Evolutionary conservation across 257 asterid genomes (phyloP), one percentile per base, ranked within the genome.

Genomic region (Capsicum pubescens): DNA sequence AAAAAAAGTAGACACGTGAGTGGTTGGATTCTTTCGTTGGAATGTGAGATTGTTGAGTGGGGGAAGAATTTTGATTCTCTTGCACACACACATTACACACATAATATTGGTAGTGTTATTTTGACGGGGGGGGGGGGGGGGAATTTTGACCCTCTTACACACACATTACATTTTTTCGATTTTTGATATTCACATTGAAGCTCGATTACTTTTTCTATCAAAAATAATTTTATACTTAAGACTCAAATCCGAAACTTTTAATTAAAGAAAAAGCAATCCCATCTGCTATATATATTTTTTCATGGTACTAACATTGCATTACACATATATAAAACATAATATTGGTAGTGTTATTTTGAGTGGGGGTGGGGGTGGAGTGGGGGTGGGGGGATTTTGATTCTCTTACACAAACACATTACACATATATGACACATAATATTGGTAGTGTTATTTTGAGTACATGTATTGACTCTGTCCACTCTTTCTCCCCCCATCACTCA

Each of bases 381-480:
- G 86, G 15, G 35, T 26, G 32, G 32, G 82, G 83, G 86, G 84
- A 86, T 83, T 74, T 87, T 79, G 64, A 46, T 71, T 71, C 39
- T 67, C 77, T 87, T 19, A 9, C 42, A 3, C 42, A 39, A 2
- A 39, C 42, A 39, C 42, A 39, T 39, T 39, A 39, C 42, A 39
- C 8, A 10, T 26, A 26, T 26, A 26, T 26, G 32, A 26, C 32
- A 26, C 1, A 54, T 13, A 14, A 55, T 26, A 67, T 19, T 19
- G 59, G n/a, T 11, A 9, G 17, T 48, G 84, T 60, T 83, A 50
- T 80, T 48, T 82, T 69, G 3, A 44, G 76, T 81, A 46, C 3
- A 81, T 48, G 50, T 12, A 60, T 80, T 87, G 92, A 89, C 91
- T 90, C 71, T 85, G 78, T 86, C 90, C 87, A 61, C 90, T 79